Conservation (phyloP, 2,329 filamentous ascomycete genomes). For the Neonectria hederae region DNA sequence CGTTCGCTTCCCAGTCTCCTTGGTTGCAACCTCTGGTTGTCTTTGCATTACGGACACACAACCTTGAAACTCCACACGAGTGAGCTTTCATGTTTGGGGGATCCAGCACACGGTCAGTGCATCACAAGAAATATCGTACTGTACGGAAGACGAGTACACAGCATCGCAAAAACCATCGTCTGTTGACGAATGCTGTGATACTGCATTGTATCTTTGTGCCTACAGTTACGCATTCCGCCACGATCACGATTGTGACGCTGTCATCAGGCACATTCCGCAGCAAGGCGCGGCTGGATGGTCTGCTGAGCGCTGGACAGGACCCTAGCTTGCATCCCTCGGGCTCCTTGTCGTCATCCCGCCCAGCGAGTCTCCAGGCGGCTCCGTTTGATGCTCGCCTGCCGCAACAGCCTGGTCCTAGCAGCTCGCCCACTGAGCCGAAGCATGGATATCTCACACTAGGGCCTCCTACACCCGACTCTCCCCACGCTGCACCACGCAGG, state of each 20-base stretch:
- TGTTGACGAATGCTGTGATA: not conserved
- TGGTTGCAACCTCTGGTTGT: slow-evolving; percentile 1
- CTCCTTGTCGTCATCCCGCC: slow-evolving; percentile 21
- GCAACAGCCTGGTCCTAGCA: not conserved
- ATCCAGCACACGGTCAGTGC: not conserved
- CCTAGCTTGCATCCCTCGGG: not conserved
- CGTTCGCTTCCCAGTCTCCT: slow-evolving; percentile 4
- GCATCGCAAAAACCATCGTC: not conserved
- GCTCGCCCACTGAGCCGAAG: not conserved
- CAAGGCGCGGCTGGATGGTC: slow-evolving; percentile 6
- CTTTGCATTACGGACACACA: slow-evolving; percentile 9
- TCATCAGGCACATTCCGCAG: slow-evolving; percentile 8
- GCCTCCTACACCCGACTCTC: slow-evolving; percentile 9
- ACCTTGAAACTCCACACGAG: slow-evolving; percentile 3
- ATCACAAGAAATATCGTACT: not conserved
- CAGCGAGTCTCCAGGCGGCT: slow-evolving; percentile 2
- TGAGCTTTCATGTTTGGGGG: not conserved
- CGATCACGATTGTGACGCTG: not conserved
- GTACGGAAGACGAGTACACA: not conserved
- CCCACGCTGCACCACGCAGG: slow-evolving; percentile 16
- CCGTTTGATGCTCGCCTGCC: slow-evolving; percentile 4
- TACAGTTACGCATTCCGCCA: not conserved
- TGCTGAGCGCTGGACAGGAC: not conserved
- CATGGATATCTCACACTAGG: not conserved
- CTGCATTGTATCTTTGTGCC: not conserved